Evolutionary conservation across 2,329 filamentous ascomycete genomes (phyloP).

Genomic region (Microsporum canis): DNA sequence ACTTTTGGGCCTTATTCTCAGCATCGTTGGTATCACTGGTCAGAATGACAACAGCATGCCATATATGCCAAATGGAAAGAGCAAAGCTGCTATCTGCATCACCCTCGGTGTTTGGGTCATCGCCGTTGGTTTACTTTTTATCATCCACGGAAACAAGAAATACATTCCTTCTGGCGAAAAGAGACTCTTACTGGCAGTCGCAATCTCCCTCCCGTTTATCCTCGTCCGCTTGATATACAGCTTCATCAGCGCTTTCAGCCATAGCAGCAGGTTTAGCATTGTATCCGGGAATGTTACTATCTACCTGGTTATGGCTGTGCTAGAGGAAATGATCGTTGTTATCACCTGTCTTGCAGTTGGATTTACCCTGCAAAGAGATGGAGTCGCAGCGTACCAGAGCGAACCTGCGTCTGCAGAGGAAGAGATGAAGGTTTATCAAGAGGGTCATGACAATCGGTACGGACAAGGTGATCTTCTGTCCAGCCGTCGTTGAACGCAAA

Average conservation of each 20-base stretch:
- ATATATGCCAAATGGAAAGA: neutral
- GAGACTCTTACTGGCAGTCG: conserved; percentile 27
- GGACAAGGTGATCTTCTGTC: neutral
- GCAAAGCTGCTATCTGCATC: neutral
- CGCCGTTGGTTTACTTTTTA: conserved; percentile 17
- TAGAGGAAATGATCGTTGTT: conserved; percentile 43
- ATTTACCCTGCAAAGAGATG: neutral
- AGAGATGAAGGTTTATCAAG: neutral
- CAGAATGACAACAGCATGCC: neutral
- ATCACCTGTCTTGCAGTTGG: conserved; percentile 30
- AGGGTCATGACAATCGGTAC: no score
- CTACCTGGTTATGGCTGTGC: conserved; percentile 37
- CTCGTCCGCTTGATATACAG: conserved; percentile 41
- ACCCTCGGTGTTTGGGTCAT: neutral
- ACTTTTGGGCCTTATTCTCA: neutral
- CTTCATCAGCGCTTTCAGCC: conserved; percentile 33
- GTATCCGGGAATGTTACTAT: conserved; percentile 32
- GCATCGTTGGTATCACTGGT: neutral
- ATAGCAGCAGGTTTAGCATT: conserved; percentile 34
- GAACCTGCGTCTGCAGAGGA: neutral
- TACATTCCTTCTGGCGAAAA: conserved; percentile 36
- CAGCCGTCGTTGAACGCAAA: no score
- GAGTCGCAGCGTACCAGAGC: neutral
- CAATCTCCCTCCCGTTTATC: conserved; percentile 38
- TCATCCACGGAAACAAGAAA: conserved; percentile 23